Base-by-base conservation (phyloP, 2,329 filamentous ascomycete species). In the Botrytis cinerea region DNA sequence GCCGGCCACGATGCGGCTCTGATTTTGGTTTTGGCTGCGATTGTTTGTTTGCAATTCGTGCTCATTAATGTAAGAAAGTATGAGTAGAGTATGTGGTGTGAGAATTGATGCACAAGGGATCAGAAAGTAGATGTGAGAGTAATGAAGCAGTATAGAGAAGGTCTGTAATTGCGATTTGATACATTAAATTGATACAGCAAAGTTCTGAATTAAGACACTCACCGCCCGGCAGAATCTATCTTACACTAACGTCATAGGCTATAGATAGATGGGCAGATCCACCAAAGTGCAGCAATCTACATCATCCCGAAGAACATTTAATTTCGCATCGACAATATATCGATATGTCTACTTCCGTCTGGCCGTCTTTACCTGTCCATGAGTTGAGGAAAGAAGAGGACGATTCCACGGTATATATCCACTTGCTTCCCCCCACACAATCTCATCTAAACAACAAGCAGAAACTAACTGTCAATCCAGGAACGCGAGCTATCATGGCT, bases 401-500 rank as follows among this genome's bases (percentile, higher is more conserved):
- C 59, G 77, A 78, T 46, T 80, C 80, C 43, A 77, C 73, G 38
- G 80, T 81, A 76, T 16, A 75, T 69, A 38, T 32, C 28, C 22
- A 22, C 6, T 25, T 59, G 16, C 2, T 64, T 14, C 16, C 4
- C 4, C 28, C 22, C 6, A 35, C 10, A 66, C 60, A 14, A 32
- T 28, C 6, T 28, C 7, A 32, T 6, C 35, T 54, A 25, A 20
- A 25, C 16, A 38, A 22, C 25, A 60, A 51, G 32, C 20, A n/a
- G 7, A 6, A 69, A 18, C 46, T 69, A 20, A 70, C 48, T 14
- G 38, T 48, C 8, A 64, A 22, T 25, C 4, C 43, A 82, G 80
- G 78, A 78, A 54, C 76, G 78, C 51, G 80, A 82, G 75, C 75
- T 82, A 51, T 75, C 80, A 68, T 82, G 80, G 80, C 80, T 81